Evolutionary conservation across 2,329 filamentous ascomycete genomes (phyloP), one percentile per base, ranked within the genome.

Genomic region (Tolypocladium guangdongense): DNA sequence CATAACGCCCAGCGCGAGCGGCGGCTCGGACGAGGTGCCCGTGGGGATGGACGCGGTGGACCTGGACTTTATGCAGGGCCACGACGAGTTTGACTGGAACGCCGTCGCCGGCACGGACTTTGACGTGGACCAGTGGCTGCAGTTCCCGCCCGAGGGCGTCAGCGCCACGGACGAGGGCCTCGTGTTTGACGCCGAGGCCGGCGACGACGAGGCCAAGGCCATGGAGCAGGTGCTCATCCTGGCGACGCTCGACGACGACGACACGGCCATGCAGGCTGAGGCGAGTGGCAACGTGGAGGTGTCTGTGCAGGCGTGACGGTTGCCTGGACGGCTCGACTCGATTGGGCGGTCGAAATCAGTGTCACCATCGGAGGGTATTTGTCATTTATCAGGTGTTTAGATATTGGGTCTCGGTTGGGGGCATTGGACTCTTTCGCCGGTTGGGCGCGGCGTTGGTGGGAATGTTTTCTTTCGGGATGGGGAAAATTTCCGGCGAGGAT

Each of bases 81-180:
- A 74, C 50, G 74, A 74, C 47, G 75, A 75, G 51, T 77, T 80
- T 53, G 77, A 80, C 57, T 81, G 77, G 77, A 76, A 77, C 57
- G 73, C 74, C 22, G 68, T 78, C 4, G 69, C 75, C 18, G 76
- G 73, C 7, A 74, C 76, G 10, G 78, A 79, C 56, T 74, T 81
- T 55, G 78, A 82, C 53, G 78, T 81, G 52, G 78, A 81, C 54
- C 77, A 81, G 59, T 82, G 78, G 76, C 69, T 82, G 24, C 76
- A 82, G 55, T 82, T 80, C 56, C 78, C 78, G 7, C 71, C 72
- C 2, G 78, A 80, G 50, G 74, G 72, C 7, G 69, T 70, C 12
- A 72, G 68, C 55, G 67, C 65, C 37, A 60, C 63, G 8, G 71
- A 70, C n/a, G 71, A 71, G 30, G 64, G 64, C 27, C 33, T 11